These are phyloP conservation scores for Murraya paniculata DNA, from an alignment of 345 rosid genomes.

Conservation along the genomic window DNA sequence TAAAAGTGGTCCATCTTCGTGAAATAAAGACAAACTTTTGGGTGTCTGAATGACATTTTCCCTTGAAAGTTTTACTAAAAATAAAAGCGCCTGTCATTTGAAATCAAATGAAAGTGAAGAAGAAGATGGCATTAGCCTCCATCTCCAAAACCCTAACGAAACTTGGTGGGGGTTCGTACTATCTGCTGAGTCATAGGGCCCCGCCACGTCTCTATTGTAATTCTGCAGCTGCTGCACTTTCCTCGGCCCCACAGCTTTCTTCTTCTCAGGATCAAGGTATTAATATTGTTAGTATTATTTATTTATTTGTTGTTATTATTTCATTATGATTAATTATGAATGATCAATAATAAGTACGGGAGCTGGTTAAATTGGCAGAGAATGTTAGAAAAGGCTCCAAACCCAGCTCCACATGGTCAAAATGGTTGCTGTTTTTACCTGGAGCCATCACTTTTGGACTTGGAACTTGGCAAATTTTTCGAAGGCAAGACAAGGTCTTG, in stretches of 20 bases:
- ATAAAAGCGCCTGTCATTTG: too few species aligned
- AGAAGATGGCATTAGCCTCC: slow-evolving; percentile 44
- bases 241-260: slow-evolving; percentile 8
- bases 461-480: slow-evolving; percentile 94
- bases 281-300: not conserved
- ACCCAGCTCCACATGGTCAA: slow-evolving; percentile 41
- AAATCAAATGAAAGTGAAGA: slow-evolving; percentile 25
- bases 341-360: not conserved
- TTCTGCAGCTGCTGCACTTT: slow-evolving; percentile 33
- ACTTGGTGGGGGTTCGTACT: slow-evolving; percentile 19
- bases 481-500: slow-evolving; percentile 88
- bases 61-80: too few species aligned
- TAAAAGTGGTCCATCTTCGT: too few species aligned
- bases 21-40: too few species aligned
- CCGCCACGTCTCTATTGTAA: slow-evolving; percentile 24
- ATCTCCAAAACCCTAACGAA: slow-evolving; percentile 45
- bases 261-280: slow-evolving; percentile 47
- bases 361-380: slow-evolving; percentile 24
- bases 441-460: slow-evolving; percentile 93
- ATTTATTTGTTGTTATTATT: not conserved
- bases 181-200: slow-evolving; percentile 18
- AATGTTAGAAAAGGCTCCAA: slow-evolving; percentile 32
- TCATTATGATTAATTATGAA: not conserved
- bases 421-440: slow-evolving; percentile 74
- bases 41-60: too few species aligned